phyloP scores from a whole-genome alignment of 164 flowering plant species.

The Saururus chinensis region DNA sequence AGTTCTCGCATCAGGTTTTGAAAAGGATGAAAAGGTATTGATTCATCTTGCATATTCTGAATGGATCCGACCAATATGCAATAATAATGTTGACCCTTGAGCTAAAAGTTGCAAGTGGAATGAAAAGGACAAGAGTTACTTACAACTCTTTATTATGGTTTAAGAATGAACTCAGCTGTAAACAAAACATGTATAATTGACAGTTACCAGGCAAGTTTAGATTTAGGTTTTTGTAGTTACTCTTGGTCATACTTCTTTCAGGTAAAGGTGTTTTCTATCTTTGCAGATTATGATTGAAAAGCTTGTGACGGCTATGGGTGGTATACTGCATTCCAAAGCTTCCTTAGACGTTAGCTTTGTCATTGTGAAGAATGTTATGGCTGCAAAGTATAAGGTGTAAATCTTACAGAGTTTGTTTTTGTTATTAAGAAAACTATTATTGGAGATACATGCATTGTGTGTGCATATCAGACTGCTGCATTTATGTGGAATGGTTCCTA shows the following conservation, averaged over 20 bases:
- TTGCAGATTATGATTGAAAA: constrained; percentile 57
- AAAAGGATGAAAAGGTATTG: constrained; percentile 71
- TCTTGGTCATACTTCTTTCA: not conserved
- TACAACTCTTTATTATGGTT: too few species aligned
- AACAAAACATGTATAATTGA: too few species aligned
- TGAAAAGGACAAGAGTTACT: too few species aligned
- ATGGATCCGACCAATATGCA: not conserved
- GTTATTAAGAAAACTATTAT: not conserved
- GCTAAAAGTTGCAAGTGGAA: too few species aligned
- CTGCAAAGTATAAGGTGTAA: constrained; percentile 86
- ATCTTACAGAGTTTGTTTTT: not conserved
- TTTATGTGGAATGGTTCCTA: too few species aligned
- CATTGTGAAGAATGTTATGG: constrained; percentile 72
- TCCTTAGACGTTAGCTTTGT: constrained; percentile 76
- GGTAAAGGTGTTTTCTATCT: constrained; percentile 2
- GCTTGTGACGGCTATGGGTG: constrained; percentile 84
- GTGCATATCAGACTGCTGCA: too few species aligned
- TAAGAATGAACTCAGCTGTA: too few species aligned
- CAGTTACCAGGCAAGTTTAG: too few species aligned
- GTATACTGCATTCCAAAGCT: constrained; percentile 42
- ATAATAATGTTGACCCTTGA: not conserved
- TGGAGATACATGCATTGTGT: not conserved
- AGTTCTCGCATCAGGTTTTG: constrained; percentile 83
- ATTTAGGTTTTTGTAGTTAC: not conserved
- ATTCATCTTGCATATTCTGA: not conserved